Base-by-base conservation (phyloP, 176 grass and related monocot genomes). In the Aegilops tauschii region DNA sequence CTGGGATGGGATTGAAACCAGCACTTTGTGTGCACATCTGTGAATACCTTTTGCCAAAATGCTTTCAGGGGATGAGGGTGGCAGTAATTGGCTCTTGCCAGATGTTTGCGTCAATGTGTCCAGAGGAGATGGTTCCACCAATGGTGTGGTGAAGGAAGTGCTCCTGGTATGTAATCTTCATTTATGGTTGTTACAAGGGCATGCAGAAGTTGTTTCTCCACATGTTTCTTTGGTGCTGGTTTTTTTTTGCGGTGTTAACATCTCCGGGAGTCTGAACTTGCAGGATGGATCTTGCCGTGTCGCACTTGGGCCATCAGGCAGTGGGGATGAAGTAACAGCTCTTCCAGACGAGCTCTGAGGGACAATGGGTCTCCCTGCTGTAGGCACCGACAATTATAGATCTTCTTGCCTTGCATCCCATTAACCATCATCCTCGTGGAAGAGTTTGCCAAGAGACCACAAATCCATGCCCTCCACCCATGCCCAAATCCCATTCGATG, bases 281-380 rank as follows among this genome's bases (percentile, higher is more conserved):
- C 76, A 93, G 93, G 89, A 98, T 65, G 95, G 95, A 59, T 95
- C 89, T 10, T 98, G 76, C 59, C 87, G 88, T 69, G 87, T 95
- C 25, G 89, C 93, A 3, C 76, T 95, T 80, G 95, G 91, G 40
- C 39, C 82, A 66, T 76, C 79, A 67, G 91, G 89, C 35, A 86
- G 72, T 21, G 89, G 93, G 42, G 87, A 93, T 40, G 85, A 82
- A 12, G 42, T 91, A 8, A 89, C 47, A 8, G 75, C 80, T 82
- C 36, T 54, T 86, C 87, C 85, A 49, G 79, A 92, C 20, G 93
- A 98, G 37, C 54, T 95, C 27, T n/a, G 30, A 2, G 30, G 30
- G 30, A 30, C 30, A 30, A 30, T 30, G 30, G 30, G 30, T 30
- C 30, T 30, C 30, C 30, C 30, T 30, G 30, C 30, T 30, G 30